Base-by-base conservation (phyloP, 805 yeast species). In the Starmerella davenportii region DNA sequence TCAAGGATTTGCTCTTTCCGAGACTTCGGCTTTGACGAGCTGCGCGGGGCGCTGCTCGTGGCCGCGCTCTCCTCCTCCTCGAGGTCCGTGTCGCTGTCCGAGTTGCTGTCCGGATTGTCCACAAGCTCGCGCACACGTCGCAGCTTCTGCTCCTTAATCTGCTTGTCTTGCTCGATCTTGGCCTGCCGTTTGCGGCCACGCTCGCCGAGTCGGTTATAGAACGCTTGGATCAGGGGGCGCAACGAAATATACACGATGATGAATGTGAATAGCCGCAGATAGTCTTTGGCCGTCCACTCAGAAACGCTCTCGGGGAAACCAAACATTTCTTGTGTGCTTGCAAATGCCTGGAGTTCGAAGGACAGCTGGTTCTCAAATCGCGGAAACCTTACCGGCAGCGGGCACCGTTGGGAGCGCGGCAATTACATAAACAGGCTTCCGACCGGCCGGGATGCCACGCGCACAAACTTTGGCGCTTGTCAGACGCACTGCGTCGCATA, bases 241-340 rank as follows among this genome's bases (percentile, higher is more conserved):
- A 55, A 33, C 11, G 54, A 35, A 25, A 56, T 27, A 39, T 57
- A 57, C 21, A 43, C 47, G 28, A 53, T 43, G 23, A 56, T 37
- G 28, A 56, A 47, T 13, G 53, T 36, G 24, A 51, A 46, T 23
- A 57, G 40, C 4, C 61, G 55, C 16, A 57, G 45, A 36, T 51
- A 56, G 36, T 57, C 52, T 36, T 45, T 48, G 21, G 49, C 38
- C n/a, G 41, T 42, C 43, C 52, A 56, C 30, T 54, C 51, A 30
- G 47, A 28, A 30, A 53, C 24, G 8, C 38, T 34, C 24, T 50
- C 50, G 1, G 60, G 60, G 37, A 56, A 55, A 17, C 60, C 60
- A 39, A 52, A 52, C 53, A 55, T 48, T 13, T 36, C 27, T 34
- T 34, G 21, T 18, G 8, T 19, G 8, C n/a, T n/a, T n/a, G n/a